Base-by-base conservation (phyloP, 1,284 basidiomycete genomes). In the Stereum hirsutum region DNA sequence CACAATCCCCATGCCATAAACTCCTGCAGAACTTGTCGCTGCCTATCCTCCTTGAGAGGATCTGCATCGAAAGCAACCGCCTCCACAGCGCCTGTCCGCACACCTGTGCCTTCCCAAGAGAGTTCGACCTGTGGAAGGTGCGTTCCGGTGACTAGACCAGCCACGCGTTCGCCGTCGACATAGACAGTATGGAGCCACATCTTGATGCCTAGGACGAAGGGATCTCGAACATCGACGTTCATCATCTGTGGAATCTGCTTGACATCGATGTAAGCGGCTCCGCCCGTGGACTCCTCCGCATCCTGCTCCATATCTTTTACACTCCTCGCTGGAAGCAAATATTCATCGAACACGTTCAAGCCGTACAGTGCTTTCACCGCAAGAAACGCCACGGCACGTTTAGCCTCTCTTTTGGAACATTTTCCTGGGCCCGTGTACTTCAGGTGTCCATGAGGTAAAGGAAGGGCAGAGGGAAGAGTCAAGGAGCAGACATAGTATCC, bases 311-410 rank as follows among this genome's bases (percentile, higher is more conserved):
- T 28, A 23, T 64, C 70, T 35, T 61, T 63, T 45, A 57, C 58
- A 39, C 64, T 69, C 52, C 56, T 64, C 38, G 55, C 53, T 0
- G 89, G 88, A 7, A 89, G 68, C 2, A 93, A 70, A 53, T 86
- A 81, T 43, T 88, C 78, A 52, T 92, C 81, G 52, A 91, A 81
- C 5, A 88, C 79, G 37, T 81, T 73, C n/a, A 87, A 63, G 30
- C 67, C 64, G 49, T 81, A 74, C 17, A 93, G 65, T 3, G 68
- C 64, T 50, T 75, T 78, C 20, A 87, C 83, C 2, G 83, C 86
- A 46, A 74, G 60, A 56, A 89, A 92, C 0, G 88, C 84, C 7
- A 76, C 88, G 2, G 83, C 80, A 14, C 87, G 78, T 54, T 80
- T 88, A 1, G 89, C 88, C 55, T 87, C 85, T 50, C 74, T 79